Conservation (phyloP, 176 grass and related monocot genomes). For the Raddia guianensis region DNA sequence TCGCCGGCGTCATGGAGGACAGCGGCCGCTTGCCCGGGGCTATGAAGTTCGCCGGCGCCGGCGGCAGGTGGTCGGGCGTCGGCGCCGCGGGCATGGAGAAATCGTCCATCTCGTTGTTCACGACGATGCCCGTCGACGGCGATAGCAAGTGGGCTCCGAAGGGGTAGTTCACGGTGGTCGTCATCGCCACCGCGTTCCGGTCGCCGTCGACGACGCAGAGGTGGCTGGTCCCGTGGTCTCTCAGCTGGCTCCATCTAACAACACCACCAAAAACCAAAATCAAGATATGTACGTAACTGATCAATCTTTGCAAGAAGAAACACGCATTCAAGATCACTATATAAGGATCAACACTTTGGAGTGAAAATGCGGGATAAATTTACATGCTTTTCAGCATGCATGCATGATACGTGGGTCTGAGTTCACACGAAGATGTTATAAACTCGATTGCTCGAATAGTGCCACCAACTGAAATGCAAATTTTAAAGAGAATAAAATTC, state of each 20-base stretch:
- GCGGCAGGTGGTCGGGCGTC: constrained; percentile 65
- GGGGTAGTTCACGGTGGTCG: constrained; percentile 67
- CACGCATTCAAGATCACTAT: background rate
- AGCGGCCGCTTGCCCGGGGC: constrained; percentile 66
- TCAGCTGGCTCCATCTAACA: constrained; percentile 77
- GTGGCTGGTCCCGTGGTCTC: constrained; percentile 82
- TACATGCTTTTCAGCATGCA: too few species aligned
- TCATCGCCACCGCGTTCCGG: constrained; percentile 85
- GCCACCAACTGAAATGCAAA: too few species aligned
- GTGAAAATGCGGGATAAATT: too few species aligned
- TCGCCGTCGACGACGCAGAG: constrained; percentile 77
- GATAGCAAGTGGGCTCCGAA: constrained; percentile 75
- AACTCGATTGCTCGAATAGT: too few species aligned
- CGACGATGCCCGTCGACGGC: constrained; percentile 81
- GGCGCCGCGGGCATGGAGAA: constrained; percentile 65
- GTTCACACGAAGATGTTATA: too few species aligned
- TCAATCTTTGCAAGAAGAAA: background rate
- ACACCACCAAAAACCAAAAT: background rate
- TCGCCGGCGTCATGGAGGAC: constrained; percentile 83
- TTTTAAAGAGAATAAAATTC: too few species aligned
- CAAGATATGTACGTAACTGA: too few species aligned
- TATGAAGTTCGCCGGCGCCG: constrained; percentile 88
- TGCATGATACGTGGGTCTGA: too few species aligned
- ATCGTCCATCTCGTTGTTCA: constrained; percentile 98
- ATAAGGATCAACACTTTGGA: too few species aligned